Base-by-base conservation (phyloP, 1,139 yeast species). In the Yamadazyma epiphylla region DNA sequence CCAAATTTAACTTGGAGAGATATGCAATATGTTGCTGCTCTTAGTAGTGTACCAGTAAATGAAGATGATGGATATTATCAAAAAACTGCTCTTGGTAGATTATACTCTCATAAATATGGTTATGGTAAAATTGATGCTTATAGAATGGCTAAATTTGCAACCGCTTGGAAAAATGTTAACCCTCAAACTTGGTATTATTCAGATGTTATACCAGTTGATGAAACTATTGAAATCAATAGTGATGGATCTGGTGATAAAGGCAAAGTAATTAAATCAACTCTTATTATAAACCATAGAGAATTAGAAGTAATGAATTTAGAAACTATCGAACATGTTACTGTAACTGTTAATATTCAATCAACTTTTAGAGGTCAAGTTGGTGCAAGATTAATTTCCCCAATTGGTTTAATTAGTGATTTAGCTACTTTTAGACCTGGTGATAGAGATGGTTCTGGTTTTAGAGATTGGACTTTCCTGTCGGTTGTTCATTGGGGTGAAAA, bases 401-500 rank as follows among this genome's bases (percentile, higher is more conserved):
- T 58, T 22, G 95, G 95, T 0, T 68, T 83, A 17, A 61, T 64
- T 9, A 86, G 96, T 22, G 74, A 79, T 29, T 65, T 94, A 40
- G 95, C 95, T 2, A 75, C 80, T n/a, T 70, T 70, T 24, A 74
- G 99, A 45, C 57, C 57, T 4, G 45, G 57, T 13, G 99, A 94
- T 54, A 43, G 39, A 4, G 66, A 78, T 4, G 45, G 48, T 2
- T 63, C 53, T 2, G 96, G 96, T 0, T 83, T 86, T 43, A 48
- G 51, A 7, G 69, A 82, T 42, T 94, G 99, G 99, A 84, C 88
- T 1, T 91, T 91, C 50, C 87, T 89, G 88, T 76, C 94, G n/a
- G 97, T 94, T 14, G 97, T 95, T 3, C 97, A 91, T 54, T 91
- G 98, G 97, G 96, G 96, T 21, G 96, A 88, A 52, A 39, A 55